Evolutionary conservation across 75 land plant species (phyloP), one percentile per base, ranked within the genome.

Genomic region (Picea glauca): DNA sequence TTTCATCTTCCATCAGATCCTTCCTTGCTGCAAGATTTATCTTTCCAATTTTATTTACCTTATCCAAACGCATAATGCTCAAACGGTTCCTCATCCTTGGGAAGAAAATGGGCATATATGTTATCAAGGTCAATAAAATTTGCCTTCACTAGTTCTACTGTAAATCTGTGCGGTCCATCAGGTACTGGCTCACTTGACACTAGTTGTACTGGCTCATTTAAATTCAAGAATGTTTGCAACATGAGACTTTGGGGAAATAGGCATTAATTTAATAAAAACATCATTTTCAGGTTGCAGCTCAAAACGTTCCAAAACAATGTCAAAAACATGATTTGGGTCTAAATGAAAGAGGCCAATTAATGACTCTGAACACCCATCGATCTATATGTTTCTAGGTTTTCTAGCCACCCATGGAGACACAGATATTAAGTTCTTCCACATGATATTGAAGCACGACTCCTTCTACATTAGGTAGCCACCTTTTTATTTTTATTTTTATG

Each of bases 11-110:
- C 99, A 98, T 98, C 0, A 98, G 81, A 83, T 98, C 99, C 78
- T 98, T 98, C 60, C 99, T 98, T 17, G 99, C 99, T 65, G 98
- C 99, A 70, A 98, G 90, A 88, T 98, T 98, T 58, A 98, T 98
- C 84, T 95, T 98, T 18, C 98, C 98, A 83, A 95, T 98, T 82
- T 87, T 98, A 76, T 92, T 95, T 86, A 97, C 99, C 95, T 97
- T 98, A 79, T 98, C 99, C 77, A 98, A 83, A 11, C 91, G 87
- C 90, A 84, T 98, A 94, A 73, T 93, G 93, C 74, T 90, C 94
- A 85, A 95, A 83, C 77, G 98, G 96, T 31, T 95, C 94, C 17
- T 93, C 98, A 85, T 98, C 98, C 80, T 90, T 90, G 15, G 99
- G 98, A 80, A 89, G 85, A 74, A 97, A 83, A 84, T 97, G 99